phyloP scores from a whole-genome alignment of 345 rosid genomes.

The Kandelia obovata region DNA sequence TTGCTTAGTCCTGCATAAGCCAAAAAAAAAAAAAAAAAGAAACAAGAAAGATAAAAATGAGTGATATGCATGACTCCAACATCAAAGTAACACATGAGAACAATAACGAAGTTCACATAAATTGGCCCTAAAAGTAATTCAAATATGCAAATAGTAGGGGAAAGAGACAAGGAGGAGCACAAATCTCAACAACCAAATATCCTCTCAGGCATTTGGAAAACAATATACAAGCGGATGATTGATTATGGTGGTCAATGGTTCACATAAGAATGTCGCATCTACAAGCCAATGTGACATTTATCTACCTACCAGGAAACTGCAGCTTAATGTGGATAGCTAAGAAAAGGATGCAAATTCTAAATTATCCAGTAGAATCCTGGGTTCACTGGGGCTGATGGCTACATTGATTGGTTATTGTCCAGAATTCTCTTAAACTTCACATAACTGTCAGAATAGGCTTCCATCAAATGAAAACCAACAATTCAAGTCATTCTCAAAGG shows the following conservation, averaged over 20 bases:
- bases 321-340: background rate
- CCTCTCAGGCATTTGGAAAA: background rate
- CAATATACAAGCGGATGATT: background rate
- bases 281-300: no score
- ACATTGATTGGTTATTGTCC: background rate
- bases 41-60: background rate
- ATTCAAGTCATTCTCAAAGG: no score
- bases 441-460: background rate
- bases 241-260: background rate
- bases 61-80: no score
- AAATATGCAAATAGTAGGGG: background rate
- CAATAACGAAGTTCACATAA: background rate
- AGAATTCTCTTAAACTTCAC: background rate
- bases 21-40: background rate
- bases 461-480: background rate
- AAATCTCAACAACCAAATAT: background rate
- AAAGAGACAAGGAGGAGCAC: background rate
- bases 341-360: background rate
- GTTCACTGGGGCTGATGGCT: background rate
- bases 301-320: background rate
- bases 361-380: background rate
- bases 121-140: background rate
- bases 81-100: background rate
- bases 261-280: no score
- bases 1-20: constrained; percentile 60